Evolutionary conservation across 108 stramenopile species (phyloP).

Genomic region (Nitzschia sp.): DNA sequence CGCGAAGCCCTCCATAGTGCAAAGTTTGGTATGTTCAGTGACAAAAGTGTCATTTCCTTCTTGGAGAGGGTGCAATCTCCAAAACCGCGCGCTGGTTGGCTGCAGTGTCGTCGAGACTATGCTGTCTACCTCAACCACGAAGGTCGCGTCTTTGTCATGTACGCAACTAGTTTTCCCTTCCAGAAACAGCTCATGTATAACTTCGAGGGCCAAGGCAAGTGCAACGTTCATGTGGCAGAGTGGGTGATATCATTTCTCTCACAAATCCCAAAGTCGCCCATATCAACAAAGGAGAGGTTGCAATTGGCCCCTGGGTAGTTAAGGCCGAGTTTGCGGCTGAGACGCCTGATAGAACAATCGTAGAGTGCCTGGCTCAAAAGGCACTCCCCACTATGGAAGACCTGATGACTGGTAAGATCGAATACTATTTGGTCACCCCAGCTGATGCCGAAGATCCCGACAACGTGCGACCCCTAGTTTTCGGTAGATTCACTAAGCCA

Average conservation of each 20-base stretch:
- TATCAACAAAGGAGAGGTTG: constrained; percentile 10
- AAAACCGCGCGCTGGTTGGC: constrained; percentile 63
- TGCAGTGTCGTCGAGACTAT: constrained; percentile 87
- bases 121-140: constrained; percentile 70
- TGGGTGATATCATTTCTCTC: too few relatives aligned
- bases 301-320: constrained; percentile 78
- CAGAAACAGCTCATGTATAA: constrained; percentile 49
- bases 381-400: constrained; percentile 61
- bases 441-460: constrained; percentile 10
- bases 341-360: constrained; percentile 7
- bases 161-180: constrained; percentile 71
- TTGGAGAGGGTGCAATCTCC: constrained; percentile 41
- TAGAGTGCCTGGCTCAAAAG: constrained; percentile 44
- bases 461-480: constrained; percentile 43
- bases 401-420: constrained; percentile 67
- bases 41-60: constrained; percentile 73
- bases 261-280: too few relatives aligned
- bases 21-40: constrained; percentile 81
- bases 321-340: constrained; percentile 33
- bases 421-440: constrained; percentile 62
- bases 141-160: constrained; percentile 64
- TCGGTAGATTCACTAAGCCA: constrained; percentile 53
- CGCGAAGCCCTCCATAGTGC: constrained; percentile 74
- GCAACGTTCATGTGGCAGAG: background rate
- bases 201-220: constrained; percentile 37